A percentile compares a stretch with the other conserved stretches of the same genome.
Conservation (phyloP, 164 flowering plant genomes). For the Platanus orientalis region DNA sequence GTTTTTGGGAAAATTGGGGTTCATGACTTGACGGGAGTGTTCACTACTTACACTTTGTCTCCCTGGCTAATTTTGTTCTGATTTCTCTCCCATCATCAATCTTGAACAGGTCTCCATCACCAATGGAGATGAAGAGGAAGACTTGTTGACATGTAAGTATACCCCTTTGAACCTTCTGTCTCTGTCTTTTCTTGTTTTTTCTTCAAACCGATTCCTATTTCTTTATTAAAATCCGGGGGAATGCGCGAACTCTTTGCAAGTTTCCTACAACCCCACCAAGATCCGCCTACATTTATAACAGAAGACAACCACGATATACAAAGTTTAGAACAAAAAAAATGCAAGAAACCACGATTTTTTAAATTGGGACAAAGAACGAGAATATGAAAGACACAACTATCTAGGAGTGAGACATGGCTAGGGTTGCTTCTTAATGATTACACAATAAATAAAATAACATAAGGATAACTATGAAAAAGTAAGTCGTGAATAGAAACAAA, state of each 20-base stretch:
- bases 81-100: no score
- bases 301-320: not conserved
- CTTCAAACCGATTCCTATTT: no score
- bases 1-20: no score
- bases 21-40: no score
- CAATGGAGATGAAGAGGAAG: no score
- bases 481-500: not conserved
- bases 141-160: no score
- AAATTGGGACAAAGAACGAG: not conserved
- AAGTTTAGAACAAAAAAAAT: not conserved
- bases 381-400: not conserved
- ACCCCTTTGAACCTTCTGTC: no score
- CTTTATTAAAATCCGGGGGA: slow-evolving; percentile 95
- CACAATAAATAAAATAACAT: not conserved
- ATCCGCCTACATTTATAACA: slow-evolving; percentile 59
- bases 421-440: not conserved
- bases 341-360: no score
- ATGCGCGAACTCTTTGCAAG: slow-evolving; percentile 83
- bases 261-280: slow-evolving; percentile 97
- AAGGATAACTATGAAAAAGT: not conserved
- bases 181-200: no score
- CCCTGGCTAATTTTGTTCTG: no score
- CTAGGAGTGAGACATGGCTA: slow-evolving; percentile 4
- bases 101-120: no score
- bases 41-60: no score